A percentile compares a stretch with the other conserved stretches of the same genome.
These are phyloP conservation scores for Podospora australis DNA, from an alignment of 495 filamentous ascomycete genomes.

Conservation along the genomic window DNA sequence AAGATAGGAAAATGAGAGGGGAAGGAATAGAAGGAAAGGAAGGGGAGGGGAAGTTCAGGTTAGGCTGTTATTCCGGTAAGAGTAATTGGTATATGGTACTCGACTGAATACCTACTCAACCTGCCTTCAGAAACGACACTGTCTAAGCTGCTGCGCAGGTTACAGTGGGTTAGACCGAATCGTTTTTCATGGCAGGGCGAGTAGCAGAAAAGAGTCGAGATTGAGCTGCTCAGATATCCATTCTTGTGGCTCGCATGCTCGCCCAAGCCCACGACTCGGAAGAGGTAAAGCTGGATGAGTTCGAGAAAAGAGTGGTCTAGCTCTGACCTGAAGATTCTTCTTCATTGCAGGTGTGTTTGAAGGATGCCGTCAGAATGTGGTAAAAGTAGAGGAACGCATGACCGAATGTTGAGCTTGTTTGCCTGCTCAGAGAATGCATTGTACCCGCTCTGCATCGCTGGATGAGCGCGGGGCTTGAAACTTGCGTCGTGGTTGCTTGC, in stretches of 20 bases:
- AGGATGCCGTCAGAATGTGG: too few species aligned
- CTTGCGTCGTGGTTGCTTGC: too few species aligned
- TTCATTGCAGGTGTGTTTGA: slow-evolving; percentile 12
- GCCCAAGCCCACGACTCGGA: slow-evolving; percentile 5
- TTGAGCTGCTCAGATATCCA: slow-evolving; percentile 37
- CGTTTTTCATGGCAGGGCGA: background rate
- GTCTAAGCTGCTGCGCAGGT: too few species aligned
- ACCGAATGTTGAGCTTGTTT: too few species aligned
- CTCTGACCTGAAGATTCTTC: slow-evolving; percentile 8
- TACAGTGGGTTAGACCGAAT: too few species aligned
- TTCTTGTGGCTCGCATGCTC: slow-evolving; percentile 35
- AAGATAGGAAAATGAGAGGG: background rate
- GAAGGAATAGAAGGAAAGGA: background rate
- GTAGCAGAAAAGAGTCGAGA: background rate
- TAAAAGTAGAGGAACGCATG: too few species aligned
- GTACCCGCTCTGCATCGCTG: too few species aligned
- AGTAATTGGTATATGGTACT: background rate
- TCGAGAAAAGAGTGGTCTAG: slow-evolving; percentile 12
- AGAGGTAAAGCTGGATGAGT: slow-evolving; percentile 3
- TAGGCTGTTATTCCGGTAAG: too few species aligned
- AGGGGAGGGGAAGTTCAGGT: background rate
- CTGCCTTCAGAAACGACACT: too few species aligned
- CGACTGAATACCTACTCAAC: too few species aligned
- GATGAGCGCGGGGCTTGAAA: too few species aligned
- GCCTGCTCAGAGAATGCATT: too few species aligned